A percentile compares a stretch with the other conserved stretches of the same genome.
Conservation (phyloP, 75 land plant genomes). For the Picea sitchensis region DNA sequence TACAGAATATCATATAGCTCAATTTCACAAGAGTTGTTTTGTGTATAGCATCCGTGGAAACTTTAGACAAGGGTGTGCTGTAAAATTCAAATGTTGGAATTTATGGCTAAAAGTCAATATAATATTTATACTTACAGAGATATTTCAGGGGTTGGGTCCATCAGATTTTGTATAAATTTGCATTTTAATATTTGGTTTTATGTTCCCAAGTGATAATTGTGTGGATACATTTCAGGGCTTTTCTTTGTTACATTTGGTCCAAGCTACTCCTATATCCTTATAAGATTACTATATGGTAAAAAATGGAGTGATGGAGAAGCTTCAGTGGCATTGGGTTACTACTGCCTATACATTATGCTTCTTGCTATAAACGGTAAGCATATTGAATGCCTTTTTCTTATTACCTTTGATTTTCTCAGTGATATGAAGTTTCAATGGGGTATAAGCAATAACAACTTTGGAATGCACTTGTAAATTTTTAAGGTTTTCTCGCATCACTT, state of each 20-base stretch:
- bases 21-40: background rate
- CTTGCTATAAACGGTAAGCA: conserved; percentile 91
- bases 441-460: background rate
- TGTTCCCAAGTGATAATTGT: background rate
- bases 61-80: background rate
- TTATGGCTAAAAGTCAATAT: background rate
- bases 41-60: background rate
- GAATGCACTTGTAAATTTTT: too few species aligned
- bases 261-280: conserved; percentile 85
- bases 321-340: conserved; percentile 68
- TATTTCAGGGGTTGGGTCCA: background rate
- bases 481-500: too few species aligned
- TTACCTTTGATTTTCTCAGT: background rate
- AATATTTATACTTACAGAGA: background rate
- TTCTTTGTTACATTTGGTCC: conserved; percentile 89
- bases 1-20: background rate
- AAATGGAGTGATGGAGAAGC: conserved; percentile 99
- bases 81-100: background rate
- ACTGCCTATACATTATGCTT: conserved; percentile 80
- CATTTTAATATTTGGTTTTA: background rate
- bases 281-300: conserved; percentile 75
- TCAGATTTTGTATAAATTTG: background rate
- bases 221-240: conserved; percentile 55
- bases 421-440: background rate
- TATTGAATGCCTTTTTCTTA: background rate